A percentile compares a stretch with the other conserved stretches of the same genome.
phyloP scores from a whole-genome alignment of 148 eudicot species.

The Camellia granthamiana region DNA sequence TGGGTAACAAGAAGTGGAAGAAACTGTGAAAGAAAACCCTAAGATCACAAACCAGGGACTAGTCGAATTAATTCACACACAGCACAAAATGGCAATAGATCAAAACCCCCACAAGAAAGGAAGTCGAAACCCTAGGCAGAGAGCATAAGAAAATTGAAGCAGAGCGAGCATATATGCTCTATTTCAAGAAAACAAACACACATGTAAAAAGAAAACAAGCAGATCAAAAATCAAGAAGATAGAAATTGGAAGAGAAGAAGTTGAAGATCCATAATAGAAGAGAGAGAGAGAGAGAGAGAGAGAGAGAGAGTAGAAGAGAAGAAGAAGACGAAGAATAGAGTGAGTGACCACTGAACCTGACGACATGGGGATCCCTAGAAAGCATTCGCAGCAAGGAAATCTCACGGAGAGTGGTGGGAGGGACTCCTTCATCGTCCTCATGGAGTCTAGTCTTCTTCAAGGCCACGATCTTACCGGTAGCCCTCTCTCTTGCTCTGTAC shows the following conservation, averaged over 20 bases:
- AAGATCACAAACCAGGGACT: not conserved
- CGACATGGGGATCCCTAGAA: conserved; percentile 88
- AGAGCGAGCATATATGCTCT: not conserved
- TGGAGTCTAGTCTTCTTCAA: conserved; percentile 89
- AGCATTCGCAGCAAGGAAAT: conserved; percentile 88
- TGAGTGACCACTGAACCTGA: conserved; percentile 43
- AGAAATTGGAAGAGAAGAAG: not conserved
- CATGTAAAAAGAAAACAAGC: not conserved
- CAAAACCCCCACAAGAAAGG: not conserved
- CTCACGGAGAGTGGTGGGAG: conserved; percentile 95
- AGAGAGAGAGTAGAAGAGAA: too few species aligned
- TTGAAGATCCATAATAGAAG: not conserved
- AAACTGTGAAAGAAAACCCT: not conserved
- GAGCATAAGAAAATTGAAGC: not conserved
- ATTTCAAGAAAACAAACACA: conserved; percentile 13
- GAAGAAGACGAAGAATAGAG: too few species aligned
- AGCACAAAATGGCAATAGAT: not conserved
- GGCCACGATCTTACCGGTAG: conserved; percentile 89
- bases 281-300: not conserved
- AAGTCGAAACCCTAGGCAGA: conserved; percentile 14
- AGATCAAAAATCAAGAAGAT: not conserved
- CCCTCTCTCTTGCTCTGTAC: conserved; percentile 77
- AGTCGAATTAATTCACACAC: not conserved
- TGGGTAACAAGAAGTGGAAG: not conserved
- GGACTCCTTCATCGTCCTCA: conserved; percentile 96